phyloP scores from a whole-genome alignment of 2,329 filamentous ascomycete genomes.

The Dothidotthia symphoricarpi region DNA sequence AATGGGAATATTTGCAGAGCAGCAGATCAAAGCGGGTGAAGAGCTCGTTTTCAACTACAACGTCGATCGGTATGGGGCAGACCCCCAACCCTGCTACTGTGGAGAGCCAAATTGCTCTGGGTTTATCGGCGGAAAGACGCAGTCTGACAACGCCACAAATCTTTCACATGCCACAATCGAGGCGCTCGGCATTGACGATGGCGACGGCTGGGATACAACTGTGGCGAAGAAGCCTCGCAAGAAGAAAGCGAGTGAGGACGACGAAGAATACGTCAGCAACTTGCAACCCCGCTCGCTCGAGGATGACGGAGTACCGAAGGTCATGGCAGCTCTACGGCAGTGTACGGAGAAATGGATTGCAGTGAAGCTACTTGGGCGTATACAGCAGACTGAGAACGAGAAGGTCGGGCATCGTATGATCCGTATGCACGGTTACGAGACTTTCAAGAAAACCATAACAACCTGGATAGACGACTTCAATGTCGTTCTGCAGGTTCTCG shows the following conservation, averaged over 20 bases:
- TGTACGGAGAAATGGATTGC: slow-evolving; percentile 99
- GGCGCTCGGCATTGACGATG: slow-evolving; percentile 90
- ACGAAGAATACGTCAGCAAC: slow-evolving; percentile 93
- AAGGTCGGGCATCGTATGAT: slow-evolving; percentile 84
- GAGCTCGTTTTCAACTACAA: slow-evolving; percentile 99
- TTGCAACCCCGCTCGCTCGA: slow-evolving; percentile 75
- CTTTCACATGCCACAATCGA: slow-evolving; percentile 86
- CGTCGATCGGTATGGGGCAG: slow-evolving; percentile 93
- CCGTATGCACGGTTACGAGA: slow-evolving; percentile 95
- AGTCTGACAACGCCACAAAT: slow-evolving; percentile 93
- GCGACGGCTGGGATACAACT: slow-evolving; percentile 85
- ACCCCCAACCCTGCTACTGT: slow-evolving; percentile 96
- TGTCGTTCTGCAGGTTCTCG: slow-evolving; percentile 81
- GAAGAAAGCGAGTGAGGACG: slow-evolving; percentile 88
- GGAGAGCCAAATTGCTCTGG: slow-evolving; percentile 92
- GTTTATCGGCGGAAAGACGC: slow-evolving; percentile 95
- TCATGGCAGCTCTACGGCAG: slow-evolving; percentile 95
- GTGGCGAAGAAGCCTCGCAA: slow-evolving; percentile 87
- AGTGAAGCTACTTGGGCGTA: slow-evolving; percentile 86
- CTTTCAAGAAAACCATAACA: slow-evolving; percentile 80
- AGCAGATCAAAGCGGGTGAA: slow-evolving; percentile 80
- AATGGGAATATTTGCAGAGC: slow-evolving; percentile 97
- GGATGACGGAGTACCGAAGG: slow-evolving; percentile 82
- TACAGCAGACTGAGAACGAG: slow-evolving; percentile 83
- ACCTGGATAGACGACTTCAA: slow-evolving; percentile 89